Conservation (phyloP, 1,284 basidiomycete genomes). For the Leccinum fuscescens region DNA sequence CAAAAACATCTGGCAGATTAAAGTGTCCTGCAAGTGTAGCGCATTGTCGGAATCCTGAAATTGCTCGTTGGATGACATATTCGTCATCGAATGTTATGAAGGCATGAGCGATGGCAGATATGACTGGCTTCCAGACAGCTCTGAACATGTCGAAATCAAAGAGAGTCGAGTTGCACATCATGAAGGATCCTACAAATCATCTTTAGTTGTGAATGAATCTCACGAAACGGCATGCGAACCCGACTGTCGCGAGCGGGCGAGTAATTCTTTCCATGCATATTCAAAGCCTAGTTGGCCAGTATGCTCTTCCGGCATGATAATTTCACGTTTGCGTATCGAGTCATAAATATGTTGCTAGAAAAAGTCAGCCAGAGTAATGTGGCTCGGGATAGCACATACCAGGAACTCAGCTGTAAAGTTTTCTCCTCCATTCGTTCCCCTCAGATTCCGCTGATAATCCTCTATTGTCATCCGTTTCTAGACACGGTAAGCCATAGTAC, state of each 20-base stretch:
- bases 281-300: conserved; percentile 97
- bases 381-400: conserved; percentile 44
- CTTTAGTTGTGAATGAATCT: conserved; percentile 7
- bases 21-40: conserved; percentile 91
- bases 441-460: conserved; percentile 90
- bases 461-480: conserved; percentile 96
- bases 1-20: conserved; percentile 91
- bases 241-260: conserved; percentile 77
- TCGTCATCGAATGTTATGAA: conserved; percentile 98
- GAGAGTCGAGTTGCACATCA: conserved; percentile 72
- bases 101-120: conserved; percentile 88
- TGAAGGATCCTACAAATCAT: conserved; percentile 58
- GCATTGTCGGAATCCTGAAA: conserved; percentile 94
- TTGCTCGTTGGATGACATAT: conserved; percentile 91
- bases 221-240: conserved; percentile 45
- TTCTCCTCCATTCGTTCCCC: conserved; percentile 87
- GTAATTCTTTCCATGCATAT: conserved; percentile 97
- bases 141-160: conserved; percentile 96
- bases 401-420: conserved; percentile 88
- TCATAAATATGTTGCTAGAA: conserved; percentile 85
- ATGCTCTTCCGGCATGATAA: conserved; percentile 98
- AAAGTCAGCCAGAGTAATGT: conserved; percentile 6
- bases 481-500: conserved; percentile 12
- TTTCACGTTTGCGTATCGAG: conserved; percentile 91
- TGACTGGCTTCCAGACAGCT: conserved; percentile 86